Evolutionary conservation across 148 eudicot genomes (phyloP).

Genomic region (Pharnaceum exiguum): DNA sequence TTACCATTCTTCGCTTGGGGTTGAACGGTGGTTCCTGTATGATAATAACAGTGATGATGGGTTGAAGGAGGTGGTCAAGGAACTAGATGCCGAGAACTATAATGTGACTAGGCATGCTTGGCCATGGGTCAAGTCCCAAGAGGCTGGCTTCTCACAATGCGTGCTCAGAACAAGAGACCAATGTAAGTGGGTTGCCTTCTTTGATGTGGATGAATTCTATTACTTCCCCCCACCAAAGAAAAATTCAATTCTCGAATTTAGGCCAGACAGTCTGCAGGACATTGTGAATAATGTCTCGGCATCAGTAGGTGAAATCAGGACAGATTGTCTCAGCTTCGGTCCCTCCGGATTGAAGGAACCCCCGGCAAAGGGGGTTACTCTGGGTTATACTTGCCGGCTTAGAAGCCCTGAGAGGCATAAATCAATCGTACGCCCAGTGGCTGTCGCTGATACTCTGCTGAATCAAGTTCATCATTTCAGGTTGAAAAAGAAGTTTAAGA

Average conservation of each 20-base stretch:
- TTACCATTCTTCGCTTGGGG: conserved; percentile 89
- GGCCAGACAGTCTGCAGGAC: conserved; percentile 38
- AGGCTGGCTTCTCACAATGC: conserved; percentile 94
- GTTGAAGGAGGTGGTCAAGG: conserved; percentile 38
- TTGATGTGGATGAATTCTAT: conserved; percentile 91
- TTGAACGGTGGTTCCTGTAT: conserved; percentile 82
- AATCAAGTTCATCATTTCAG: conserved; percentile 92
- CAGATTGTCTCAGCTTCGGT: conserved; percentile 81
- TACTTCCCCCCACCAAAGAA: conserved; percentile 53
- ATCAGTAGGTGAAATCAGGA: conserved; percentile 69
- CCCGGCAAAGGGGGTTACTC: conserved; percentile 61
- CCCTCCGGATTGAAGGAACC: conserved; percentile 69
- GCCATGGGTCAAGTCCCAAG: conserved; percentile 99
- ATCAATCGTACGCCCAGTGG: conserved; percentile 71
- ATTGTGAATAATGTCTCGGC: conserved; percentile 47
- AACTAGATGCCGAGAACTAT: conserved; percentile 51
- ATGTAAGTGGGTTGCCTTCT: conserved; percentile 86
- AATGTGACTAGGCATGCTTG: conserved; percentile 73
- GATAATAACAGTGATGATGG: conserved; percentile 90
- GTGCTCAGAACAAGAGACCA: conserved; percentile 61
- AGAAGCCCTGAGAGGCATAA: conserved; percentile 88
- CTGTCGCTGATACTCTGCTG: conserved; percentile 56
- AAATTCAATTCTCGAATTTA: conserved; percentile 13
- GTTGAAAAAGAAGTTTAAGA: conserved; percentile 47
- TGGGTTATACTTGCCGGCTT: conserved; percentile 90